Base-by-base conservation (phyloP, 768 basidiomycete genomes). In the Mycena maculata region DNA sequence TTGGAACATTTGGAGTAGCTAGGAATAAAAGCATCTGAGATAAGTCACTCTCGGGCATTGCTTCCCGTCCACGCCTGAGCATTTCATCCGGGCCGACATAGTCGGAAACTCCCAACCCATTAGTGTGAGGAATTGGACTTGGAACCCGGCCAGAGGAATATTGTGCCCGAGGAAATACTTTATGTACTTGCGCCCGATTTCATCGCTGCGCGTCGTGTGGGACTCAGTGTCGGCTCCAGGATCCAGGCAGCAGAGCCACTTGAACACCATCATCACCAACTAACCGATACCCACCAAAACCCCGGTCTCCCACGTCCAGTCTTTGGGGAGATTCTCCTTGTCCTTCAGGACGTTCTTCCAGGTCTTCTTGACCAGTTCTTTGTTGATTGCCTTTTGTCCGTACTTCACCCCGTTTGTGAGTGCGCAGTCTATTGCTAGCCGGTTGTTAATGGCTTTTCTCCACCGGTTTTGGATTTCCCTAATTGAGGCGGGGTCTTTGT, bases 251-350 rank as follows among this genome's bases (percentile, higher is more conserved):
- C 45, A 12, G 2, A 25, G 44, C 45, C 45, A 16, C 44, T 13
- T 16, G 15, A 1, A 7, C 12, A 16, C 31, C 23, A 11, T 59
- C 57, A 47, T 38, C 33, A 33, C 23, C 31, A 36, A 36, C 45
- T 59, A 59, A 13, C 57, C 45, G 44, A 48, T 27, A 59, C 57
- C 57, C 57, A 59, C 57, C 27, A 59, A 59, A 59, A 59, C 57
- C 44, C 27, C 45, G 57, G 33, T 36, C 61, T 52, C 44, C 61
- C 44, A 16, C 2, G 23, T 39, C 63, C 63, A 65, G 22, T 65
- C 31, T 25, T 38, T 33, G 7, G 63, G 54, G 38, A 58, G 63
- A 2, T 36, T 25, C 11, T 48, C 41, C 31, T 65, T 56, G 22
- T 59, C 25, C 11, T 58, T 39, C n/a, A 65, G 31, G 18, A 49